Base-by-base conservation (phyloP, 2,329 filamentous ascomycete genomes). In the Thielaviopsis populi region DNA sequence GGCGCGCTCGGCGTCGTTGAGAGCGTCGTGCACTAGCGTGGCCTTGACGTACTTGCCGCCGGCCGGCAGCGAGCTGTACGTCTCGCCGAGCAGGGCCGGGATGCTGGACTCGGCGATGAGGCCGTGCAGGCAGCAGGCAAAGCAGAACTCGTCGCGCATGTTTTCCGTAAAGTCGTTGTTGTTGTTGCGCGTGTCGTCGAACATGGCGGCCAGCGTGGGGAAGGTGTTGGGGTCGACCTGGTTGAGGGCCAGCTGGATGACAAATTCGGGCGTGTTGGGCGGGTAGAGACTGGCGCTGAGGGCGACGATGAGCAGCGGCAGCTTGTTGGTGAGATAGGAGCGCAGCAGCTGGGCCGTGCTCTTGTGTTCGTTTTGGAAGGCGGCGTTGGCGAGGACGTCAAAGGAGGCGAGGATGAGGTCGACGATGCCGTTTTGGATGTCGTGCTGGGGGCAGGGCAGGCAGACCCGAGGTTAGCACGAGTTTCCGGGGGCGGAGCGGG, bases 401-500 rank as follows among this genome's bases (percentile, higher is more conserved):
- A 99, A 97, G 0, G 91, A 86, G 1, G 91, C 89, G 10, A 92
- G 81, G 50, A 97, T 87, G 1, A 97, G 78, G 69, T 96, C 91
- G 63, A 90, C 83, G 0, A 88, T 84, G 54, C 90, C 84, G 13
- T 83, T 80, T 72, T 92, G 87, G 50, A 88, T 80, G 69, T 96
- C 88, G 46, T 87, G 87, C 81, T 91, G 63, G 3, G 19, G 40
- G 63, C 3, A 19, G 42, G 7, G 7, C 43, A 1, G 33, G 62
- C n/a, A n/a, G n/a, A n/a, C n/a, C n/a, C n/a, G n/a, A n/a, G n/a
- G n/a, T n/a, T n/a, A n/a, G n/a, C n/a, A n/a, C n/a, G n/a, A n/a
- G n/a, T n/a, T n/a, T n/a, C n/a, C n/a, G n/a, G n/a, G n/a, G n/a
- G n/a, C n/a, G n/a, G n/a, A n/a, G n/a, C n/a, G n/a, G n/a, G n/a